Base-by-base conservation (phyloP, 2,329 filamentous ascomycete genomes). In the Furcasterigmium sp. region DNA sequence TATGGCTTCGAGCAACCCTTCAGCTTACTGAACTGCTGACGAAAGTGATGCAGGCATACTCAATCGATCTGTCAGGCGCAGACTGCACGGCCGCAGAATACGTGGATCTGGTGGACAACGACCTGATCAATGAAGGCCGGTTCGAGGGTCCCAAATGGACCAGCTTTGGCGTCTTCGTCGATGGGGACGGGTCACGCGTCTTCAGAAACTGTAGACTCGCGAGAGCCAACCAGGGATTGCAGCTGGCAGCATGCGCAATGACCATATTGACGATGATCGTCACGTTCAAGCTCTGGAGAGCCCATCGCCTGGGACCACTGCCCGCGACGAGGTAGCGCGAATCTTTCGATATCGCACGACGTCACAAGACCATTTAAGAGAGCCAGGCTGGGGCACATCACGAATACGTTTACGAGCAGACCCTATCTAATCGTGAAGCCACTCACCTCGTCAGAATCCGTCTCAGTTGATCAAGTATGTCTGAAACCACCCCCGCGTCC, bases 401-500 rank as follows among this genome's bases (percentile, higher is more conserved):
- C n/a, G n/a, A n/a, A n/a, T n/a, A n/a, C n/a, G n/a, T n/a, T n/a
- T n/a, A n/a, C n/a, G n/a, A n/a, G n/a, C n/a, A n/a, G n/a, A n/a
- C n/a, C n/a, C n/a, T n/a, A n/a, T n/a, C n/a, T n/a, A n/a, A n/a
- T n/a, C n/a, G n/a, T n/a, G n/a, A n/a, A n/a, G n/a, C n/a, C n/a
- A n/a, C n/a, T n/a, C n/a, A n/a, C n/a, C n/a, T n/a, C n/a, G n/a
- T n/a, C n/a, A n/a, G n/a, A n/a, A n/a, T n/a, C n/a, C n/a, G n/a
- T n/a, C n/a, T n/a, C n/a, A n/a, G n/a, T n/a, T n/a, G n/a, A n/a
- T n/a, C n/a, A 48, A 44, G 63, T 74, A 69, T 74, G 39, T 41
- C 39, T 59, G 69, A 56, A 61, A 72, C 61, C 67, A 69, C 68
- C 71, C 70, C 72, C 75, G 72, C 71, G 71, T 67, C 68, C 64